Conservation (phyloP, 1,284 basidiomycete genomes). For the Paramarasmius palmivorus region DNA sequence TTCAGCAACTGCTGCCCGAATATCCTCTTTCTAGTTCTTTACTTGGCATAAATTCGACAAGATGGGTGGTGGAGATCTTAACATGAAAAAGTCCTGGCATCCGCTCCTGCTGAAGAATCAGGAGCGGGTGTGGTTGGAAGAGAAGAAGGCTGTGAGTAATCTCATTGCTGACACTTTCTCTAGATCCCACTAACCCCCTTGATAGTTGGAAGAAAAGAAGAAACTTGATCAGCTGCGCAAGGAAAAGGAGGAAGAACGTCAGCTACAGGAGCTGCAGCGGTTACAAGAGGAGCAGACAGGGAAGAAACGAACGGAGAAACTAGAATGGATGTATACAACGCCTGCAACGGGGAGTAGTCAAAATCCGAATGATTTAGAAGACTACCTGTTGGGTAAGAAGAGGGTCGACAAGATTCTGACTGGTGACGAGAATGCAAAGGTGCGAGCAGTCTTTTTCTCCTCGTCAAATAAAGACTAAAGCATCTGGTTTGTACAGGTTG, state of each 20-base stretch:
- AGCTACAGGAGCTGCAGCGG: conserved; percentile 93
- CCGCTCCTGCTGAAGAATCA: conserved; percentile 98
- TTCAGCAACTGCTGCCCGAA: neutral
- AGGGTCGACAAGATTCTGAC: conserved; percentile 94
- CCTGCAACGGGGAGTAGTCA: conserved; percentile 83
- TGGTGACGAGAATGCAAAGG: conserved; percentile 87
- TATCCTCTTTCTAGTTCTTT: conserved; percentile 14
- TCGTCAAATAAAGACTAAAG: conserved; percentile 1
- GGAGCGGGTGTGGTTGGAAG: conserved; percentile 98
- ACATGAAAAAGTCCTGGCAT: conserved; percentile 99
- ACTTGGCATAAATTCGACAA: conserved; percentile 43
- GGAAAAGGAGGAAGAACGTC: conserved; percentile 96
- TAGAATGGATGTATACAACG: conserved; percentile 99
- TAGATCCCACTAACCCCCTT: conserved; percentile 14
- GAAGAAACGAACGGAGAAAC: conserved; percentile 88
- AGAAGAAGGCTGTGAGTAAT: conserved; percentile 85
- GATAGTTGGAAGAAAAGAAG: conserved; percentile 96
- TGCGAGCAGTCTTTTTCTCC: conserved; percentile 34
- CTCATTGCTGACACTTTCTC: conserved; percentile 13
- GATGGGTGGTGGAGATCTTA: conserved; percentile 94
- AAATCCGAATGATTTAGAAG: conserved; percentile 91
- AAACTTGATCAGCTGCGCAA: conserved; percentile 95
- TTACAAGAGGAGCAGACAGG: conserved; percentile 94
- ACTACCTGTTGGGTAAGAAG: conserved; percentile 98
- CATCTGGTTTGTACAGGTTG: conserved; percentile 50